Base-by-base conservation (phyloP, 2,329 filamentous ascomycete species). In the Hysterium pulicare region DNA sequence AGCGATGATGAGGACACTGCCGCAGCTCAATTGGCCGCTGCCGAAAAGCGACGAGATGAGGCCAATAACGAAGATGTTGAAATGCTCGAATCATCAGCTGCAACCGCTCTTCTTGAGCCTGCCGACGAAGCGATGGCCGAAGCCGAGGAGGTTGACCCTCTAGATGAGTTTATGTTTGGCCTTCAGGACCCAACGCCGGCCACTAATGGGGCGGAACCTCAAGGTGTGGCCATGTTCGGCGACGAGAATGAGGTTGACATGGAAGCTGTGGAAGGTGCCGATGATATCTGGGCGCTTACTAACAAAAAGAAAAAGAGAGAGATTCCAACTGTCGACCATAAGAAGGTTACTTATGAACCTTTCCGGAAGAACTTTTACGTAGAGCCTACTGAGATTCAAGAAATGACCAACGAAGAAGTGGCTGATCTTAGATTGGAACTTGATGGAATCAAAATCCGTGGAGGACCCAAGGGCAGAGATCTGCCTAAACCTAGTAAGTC, bases 361-460 rank as follows among this genome's bases (percentile, higher is more conserved):
- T 90, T 98, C 63, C 81, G 91, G 48, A 96, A 95, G 72, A 85
- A 89, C 64, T 98, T 98, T 68, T 98, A 95, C 77, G 84, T 86
- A 8, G 90, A 97, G 62, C 90, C 93, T 8, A 76, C 82, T 16
- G 90, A 98, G 64, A 71, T 97, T 48, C 79, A 82, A 38, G 80
- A 86, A 33, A 84, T 97, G 78, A 89, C 83, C 2, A 86, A 94
- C 51, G 87, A 86, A 42, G 90, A 97, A 55, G 79, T 94, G 42
- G 80, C 82, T 33, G 86, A 87, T 51, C 68, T 98, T 41, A 83
- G 93, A 36, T 71, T 91, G 45, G 90, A 97, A 64, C 75, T 98
- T 22, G 93, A 97, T 63, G 91, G 90, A 36, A 97, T 98, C 70
- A 96, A 95, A 64, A 88, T 97, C 32, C 82, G 85, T 38, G 90